Evolutionary conservation across 164 flowering plant genomes (phyloP).

Genomic region (Umbellularia californica): DNA sequence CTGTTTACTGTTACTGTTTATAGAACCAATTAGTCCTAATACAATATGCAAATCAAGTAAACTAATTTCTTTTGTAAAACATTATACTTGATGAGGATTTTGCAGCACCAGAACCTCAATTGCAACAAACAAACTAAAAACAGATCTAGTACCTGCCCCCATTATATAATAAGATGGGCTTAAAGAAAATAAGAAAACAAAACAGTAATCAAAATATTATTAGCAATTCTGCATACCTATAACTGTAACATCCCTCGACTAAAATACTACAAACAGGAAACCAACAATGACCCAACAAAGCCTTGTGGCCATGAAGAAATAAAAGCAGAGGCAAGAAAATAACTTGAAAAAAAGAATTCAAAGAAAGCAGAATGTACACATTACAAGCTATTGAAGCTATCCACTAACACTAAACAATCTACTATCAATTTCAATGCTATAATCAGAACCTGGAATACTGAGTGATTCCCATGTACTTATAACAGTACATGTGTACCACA

Average conservation of each 20-base stretch:
- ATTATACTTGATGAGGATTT: neutral
- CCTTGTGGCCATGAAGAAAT: neutral
- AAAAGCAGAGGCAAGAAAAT: neutral
- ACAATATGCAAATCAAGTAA: neutral
- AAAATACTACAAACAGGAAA: neutral
- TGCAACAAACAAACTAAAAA: neutral
- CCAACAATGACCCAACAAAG: neutral
- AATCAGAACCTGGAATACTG: too few species aligned
- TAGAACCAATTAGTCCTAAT: too few species aligned
- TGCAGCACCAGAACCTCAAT: neutral
- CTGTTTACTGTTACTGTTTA: neutral
- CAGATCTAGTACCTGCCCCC: neutral
- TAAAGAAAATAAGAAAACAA: neutral
- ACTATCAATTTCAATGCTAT: too few species aligned
- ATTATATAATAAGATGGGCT: neutral
- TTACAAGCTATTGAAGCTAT: neutral
- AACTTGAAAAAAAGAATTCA: too few species aligned
- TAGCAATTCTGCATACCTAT: neutral
- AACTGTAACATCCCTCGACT: neutral
- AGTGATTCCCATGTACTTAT: too few species aligned
- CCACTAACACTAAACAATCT: neutral
- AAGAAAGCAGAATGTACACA: neutral
- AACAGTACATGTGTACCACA: too few species aligned
- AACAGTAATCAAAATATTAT: neutral
- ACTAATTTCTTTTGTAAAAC: neutral